A percentile compares a stretch with the other conserved stretches of the same genome.
phyloP scores from a whole-genome alignment of 441 rosid genomes.

The Populus hybrid region DNA sequence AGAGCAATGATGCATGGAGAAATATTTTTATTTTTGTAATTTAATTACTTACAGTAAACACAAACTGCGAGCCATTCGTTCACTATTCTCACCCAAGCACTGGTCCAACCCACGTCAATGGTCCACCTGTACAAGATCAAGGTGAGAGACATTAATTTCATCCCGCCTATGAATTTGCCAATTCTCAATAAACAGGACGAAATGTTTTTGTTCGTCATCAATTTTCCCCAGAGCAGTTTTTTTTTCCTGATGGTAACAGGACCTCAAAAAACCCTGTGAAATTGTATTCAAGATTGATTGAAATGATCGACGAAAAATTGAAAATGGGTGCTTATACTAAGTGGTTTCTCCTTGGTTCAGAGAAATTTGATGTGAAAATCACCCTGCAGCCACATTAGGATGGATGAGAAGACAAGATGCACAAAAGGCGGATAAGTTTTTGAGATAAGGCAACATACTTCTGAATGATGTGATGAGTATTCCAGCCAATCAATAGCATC shows the following conservation, averaged over 20 bases:
- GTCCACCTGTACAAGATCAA: slow-evolving; percentile 72
- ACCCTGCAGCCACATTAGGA: neutral
- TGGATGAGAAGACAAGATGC: neutral
- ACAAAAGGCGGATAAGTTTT: neutral
- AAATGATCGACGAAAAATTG: neutral
- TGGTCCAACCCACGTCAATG: slow-evolving; percentile 98
- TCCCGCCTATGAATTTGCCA: neutral
- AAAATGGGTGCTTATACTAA: neutral
- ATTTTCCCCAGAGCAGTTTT: neutral
- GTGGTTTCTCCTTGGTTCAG: neutral
- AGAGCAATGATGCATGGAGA: neutral
- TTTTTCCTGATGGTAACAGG: neutral
- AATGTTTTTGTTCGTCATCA: neutral
- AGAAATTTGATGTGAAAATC: neutral
- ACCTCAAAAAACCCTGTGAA: neutral
- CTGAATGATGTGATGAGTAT: slow-evolving; percentile 74
- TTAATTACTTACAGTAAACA: slow-evolving; percentile 64
- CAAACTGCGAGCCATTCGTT: slow-evolving; percentile 98
- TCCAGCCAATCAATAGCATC: slow-evolving; percentile 96
- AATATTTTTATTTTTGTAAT: neutral
- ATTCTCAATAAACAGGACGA: neutral
- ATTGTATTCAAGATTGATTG: neutral
- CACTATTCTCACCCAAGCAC: slow-evolving; percentile 91
- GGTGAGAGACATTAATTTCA: neutral
- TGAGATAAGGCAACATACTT: slow-evolving; percentile 42